phyloP scores from a whole-genome alignment of 768 basidiomycete genomes.

The Boletus sp. region DNA sequence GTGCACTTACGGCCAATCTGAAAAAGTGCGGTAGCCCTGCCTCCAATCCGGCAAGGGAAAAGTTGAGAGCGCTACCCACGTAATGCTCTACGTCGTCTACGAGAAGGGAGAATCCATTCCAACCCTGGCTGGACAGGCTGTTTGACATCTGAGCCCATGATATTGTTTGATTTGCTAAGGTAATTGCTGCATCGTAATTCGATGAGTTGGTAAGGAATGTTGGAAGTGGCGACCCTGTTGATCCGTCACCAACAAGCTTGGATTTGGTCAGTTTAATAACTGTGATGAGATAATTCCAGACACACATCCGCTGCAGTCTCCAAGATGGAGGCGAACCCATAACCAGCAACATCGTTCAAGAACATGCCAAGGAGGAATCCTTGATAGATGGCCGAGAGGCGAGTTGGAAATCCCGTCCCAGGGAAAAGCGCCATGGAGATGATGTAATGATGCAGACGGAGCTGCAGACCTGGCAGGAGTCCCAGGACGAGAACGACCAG shows the following conservation, averaged over 20 bases:
- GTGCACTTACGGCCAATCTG: slow-evolving; percentile 63
- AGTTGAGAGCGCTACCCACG: slow-evolving; percentile 67
- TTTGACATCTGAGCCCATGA: slow-evolving; percentile 52
- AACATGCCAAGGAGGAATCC: slow-evolving; percentile 83
- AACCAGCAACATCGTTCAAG: slow-evolving; percentile 75
- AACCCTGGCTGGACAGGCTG: slow-evolving; percentile 35
- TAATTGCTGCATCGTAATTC: slow-evolving; percentile 55
- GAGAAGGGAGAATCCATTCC: slow-evolving; percentile 77
- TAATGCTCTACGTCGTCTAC: slow-evolving; percentile 88
- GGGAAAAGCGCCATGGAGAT: slow-evolving; percentile 73
- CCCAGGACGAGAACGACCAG: slow-evolving; percentile 65
- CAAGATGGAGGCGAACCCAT: slow-evolving; percentile 76
- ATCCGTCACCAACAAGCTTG: slow-evolving; percentile 72
- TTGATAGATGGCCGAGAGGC: slow-evolving; percentile 76
- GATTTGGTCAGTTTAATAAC: slow-evolving; percentile 1
- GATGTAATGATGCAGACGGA: slow-evolving; percentile 84
- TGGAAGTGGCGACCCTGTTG: slow-evolving; percentile 67
- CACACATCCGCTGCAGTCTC: slow-evolving; percentile 71
- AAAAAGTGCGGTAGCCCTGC: slow-evolving; percentile 72
- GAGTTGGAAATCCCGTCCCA: slow-evolving; percentile 77
- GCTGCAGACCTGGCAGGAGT: slow-evolving; percentile 62
- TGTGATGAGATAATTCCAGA: slow-evolving; percentile 2
- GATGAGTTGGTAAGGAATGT: slow-evolving; percentile 74
- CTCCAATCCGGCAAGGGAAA: slow-evolving; percentile 62
- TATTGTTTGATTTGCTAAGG: slow-evolving; percentile 54